Evolutionary conservation across 2,329 filamentous ascomycete genomes (phyloP).

Genomic region (Bipolaris cookei): DNA sequence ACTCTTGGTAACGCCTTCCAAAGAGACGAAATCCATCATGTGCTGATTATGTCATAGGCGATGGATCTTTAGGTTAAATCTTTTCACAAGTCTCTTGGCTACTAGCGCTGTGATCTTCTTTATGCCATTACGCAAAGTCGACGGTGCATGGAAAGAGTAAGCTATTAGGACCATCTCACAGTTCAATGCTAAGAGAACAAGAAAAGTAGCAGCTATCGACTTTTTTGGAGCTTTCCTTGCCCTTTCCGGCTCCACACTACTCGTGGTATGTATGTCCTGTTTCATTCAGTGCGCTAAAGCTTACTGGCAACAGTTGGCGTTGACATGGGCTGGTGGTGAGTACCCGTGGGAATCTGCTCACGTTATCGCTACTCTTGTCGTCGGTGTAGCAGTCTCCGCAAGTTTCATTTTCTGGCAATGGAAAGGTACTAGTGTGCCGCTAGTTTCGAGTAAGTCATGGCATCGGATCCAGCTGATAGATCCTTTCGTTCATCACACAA

Average conservation of each 20-base stretch:
- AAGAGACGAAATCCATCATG: background rate
- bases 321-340: conserved; percentile 66
- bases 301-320: conserved; percentile 31
- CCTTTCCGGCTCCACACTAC: conserved; percentile 60
- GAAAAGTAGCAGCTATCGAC: conserved; percentile 57
- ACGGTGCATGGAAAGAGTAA: conserved; percentile 58
- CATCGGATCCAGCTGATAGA: background rate
- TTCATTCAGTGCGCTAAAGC: background rate
- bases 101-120: conserved; percentile 30
- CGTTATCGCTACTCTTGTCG: conserved; percentile 58
- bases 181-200: conserved; percentile 9
- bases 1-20: conserved; percentile 20
- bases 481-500: too few relatives aligned
- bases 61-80: conserved; percentile 47
- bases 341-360: conserved; percentile 61
- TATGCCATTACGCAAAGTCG: conserved; percentile 53
- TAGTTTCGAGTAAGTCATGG: conserved; percentile 58
- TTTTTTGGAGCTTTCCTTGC: conserved; percentile 63
- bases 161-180: conserved; percentile 18
- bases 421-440: conserved; percentile 63
- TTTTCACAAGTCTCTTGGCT: conserved; percentile 28
- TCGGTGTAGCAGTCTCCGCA: conserved; percentile 58
- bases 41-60: conserved; percentile 13
- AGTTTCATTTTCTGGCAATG: conserved; percentile 63
- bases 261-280: conserved; percentile 55